Evolutionary conservation across 805 yeast species (phyloP).

Genomic region (Saturnispora quitensis): DNA sequence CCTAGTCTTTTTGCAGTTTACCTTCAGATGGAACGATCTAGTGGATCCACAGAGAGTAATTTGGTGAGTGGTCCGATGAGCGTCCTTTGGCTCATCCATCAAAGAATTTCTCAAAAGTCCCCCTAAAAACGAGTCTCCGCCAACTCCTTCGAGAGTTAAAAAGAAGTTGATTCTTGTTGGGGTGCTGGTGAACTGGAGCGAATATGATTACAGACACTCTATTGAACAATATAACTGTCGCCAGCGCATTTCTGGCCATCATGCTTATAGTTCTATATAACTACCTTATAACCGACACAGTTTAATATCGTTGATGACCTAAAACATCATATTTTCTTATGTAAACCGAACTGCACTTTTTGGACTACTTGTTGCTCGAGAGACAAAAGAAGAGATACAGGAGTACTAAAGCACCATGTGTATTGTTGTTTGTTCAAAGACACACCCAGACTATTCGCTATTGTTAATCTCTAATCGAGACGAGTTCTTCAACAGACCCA

Average conservation of each 20-base stretch:
- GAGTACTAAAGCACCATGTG: conserved; percentile 49
- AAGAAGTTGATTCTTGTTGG: background rate
- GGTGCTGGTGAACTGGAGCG: background rate
- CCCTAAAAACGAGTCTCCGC: background rate
- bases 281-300: background rate
- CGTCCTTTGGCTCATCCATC: background rate
- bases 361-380: background rate
- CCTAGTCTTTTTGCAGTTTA: conserved; percentile 46
- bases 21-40: conserved; percentile 64
- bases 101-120: background rate
- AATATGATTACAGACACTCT: conserved; percentile 6
- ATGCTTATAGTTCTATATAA: background rate
- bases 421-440: conserved; percentile 57
- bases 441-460: conserved; percentile 67
- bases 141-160: background rate
- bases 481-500: conserved; percentile 69
- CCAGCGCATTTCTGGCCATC: conserved; percentile 1
- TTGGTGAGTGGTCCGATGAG: conserved; percentile 46
- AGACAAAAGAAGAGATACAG: background rate
- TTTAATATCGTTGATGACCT: background rate
- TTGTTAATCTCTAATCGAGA: conserved; percentile 79
- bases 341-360: background rate
- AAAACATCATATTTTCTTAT: background rate
- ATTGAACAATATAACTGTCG: conserved; percentile 1
- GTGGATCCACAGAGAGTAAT: conserved; percentile 67